Evolutionary conservation across 441 rosid species (phyloP).

Genomic region (Eruca vesicaria): DNA sequence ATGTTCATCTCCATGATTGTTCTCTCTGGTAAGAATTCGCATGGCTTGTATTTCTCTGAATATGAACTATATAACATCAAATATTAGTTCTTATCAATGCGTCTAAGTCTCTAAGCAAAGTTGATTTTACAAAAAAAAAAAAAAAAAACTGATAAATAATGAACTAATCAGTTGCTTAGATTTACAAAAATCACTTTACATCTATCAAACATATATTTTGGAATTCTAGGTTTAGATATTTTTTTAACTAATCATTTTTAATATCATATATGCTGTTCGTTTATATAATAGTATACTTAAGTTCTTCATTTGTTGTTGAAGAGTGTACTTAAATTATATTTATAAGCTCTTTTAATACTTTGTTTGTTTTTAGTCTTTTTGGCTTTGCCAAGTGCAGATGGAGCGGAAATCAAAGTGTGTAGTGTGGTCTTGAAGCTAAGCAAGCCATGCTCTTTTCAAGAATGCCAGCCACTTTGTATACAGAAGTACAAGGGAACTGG

Average conservation of each 20-base stretch:
- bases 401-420: conserved; percentile 1
- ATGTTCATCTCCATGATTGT: conserved; percentile 6
- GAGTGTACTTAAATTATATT: not conserved
- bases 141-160: not conserved
- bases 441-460: not conserved
- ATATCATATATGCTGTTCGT: not conserved
- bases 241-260: not conserved
- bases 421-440: not conserved
- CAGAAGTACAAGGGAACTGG: conserved; percentile 8
- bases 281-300: not conserved
- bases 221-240: not conserved
- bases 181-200: not conserved
- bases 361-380: not conserved
- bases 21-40: not conserved
- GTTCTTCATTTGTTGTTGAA: not conserved
- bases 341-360: not conserved
- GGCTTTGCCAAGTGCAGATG: conserved; percentile 8
- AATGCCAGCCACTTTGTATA: conserved; percentile 2
- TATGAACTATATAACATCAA: not conserved
- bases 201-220: not conserved
- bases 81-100: not conserved
- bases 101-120: not conserved
- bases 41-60: not conserved
- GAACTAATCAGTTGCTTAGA: not conserved
- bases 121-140: not conserved